phyloP scores from a whole-genome alignment of 768 basidiomycete species.

The Lactarius pseudohatsudake region DNA sequence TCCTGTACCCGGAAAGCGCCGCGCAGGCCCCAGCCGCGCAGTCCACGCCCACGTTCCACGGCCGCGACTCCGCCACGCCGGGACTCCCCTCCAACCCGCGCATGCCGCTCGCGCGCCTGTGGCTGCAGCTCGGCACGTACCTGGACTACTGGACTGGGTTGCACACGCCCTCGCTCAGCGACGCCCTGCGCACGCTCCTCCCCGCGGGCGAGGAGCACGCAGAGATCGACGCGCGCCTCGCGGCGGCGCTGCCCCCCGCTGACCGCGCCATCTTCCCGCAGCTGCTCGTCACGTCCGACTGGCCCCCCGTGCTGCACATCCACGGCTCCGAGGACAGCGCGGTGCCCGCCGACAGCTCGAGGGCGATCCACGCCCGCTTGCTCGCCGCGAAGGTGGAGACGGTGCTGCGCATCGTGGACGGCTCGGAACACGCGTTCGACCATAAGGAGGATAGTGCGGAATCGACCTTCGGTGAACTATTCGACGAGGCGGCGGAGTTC shows the following conservation, averaged over 20 bases:
- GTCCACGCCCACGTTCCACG: constrained; percentile 50
- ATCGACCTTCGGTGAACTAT: constrained; percentile 41
- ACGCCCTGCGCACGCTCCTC: constrained; percentile 36
- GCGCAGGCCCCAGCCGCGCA: constrained; percentile 37
- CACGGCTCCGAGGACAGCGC: constrained; percentile 52
- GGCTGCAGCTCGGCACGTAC: constrained; percentile 55
- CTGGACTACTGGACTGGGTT: constrained; percentile 58
- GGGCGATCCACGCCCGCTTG: constrained; percentile 38
- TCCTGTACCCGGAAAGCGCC: constrained; percentile 44
- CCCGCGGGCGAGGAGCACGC: neutral
- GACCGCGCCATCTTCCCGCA: constrained; percentile 49
- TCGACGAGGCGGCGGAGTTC: constrained; percentile 35
- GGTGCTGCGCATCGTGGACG: constrained; percentile 41
- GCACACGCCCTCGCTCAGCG: constrained; percentile 49
- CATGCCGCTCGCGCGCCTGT: constrained; percentile 56
- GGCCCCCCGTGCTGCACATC: constrained; percentile 49
- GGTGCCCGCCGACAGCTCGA: constrained; percentile 45
- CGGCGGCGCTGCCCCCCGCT: constrained; percentile 33
- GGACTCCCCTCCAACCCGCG: constrained; percentile 64
- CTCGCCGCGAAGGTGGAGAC: constrained; percentile 39
- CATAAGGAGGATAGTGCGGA: constrained; percentile 46
- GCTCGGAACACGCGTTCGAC: constrained; percentile 58
- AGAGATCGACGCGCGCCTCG: neutral
- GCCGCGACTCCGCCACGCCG: constrained; percentile 46
- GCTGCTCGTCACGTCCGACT: constrained; percentile 37